These are phyloP conservation scores for Penicillium sp. DNA, from an alignment of 2,329 filamentous ascomycete species.

Conservation along the genomic window DNA sequence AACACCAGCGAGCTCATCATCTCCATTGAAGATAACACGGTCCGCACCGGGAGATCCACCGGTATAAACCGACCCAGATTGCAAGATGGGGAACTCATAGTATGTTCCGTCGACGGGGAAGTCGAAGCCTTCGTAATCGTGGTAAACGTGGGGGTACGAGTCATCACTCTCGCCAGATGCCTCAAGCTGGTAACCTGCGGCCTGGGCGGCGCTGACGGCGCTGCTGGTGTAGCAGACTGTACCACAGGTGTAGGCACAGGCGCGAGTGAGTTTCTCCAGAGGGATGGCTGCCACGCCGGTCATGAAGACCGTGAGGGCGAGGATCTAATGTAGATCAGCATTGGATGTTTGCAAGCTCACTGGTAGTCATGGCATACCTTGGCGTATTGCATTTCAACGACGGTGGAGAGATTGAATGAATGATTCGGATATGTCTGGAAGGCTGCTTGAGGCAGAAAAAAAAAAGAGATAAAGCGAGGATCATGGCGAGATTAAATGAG, in stretches of 20 bases:
- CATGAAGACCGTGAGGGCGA: slow-evolving; percentile 23
- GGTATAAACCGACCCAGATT: slow-evolving; percentile 50
- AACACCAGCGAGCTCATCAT: slow-evolving; percentile 59
- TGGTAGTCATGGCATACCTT: slow-evolving; percentile 16
- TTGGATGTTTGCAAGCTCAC: background rate
- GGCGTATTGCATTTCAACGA: slow-evolving; percentile 26
- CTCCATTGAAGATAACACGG: slow-evolving; percentile 63
- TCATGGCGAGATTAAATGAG: background rate
- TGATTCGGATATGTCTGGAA: background rate
- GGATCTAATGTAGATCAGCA: slow-evolving; percentile 7
- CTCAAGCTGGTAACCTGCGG: slow-evolving; percentile 55
- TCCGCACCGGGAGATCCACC: slow-evolving; percentile 67
- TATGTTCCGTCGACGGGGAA: slow-evolving; percentile 60
- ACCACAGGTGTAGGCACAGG: slow-evolving; percentile 56
- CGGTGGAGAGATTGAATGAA: background rate
- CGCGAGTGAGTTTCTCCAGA: slow-evolving; percentile 36
- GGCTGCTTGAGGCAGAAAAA: background rate
- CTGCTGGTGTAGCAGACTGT: slow-evolving; percentile 52
- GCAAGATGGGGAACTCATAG: slow-evolving; percentile 63
- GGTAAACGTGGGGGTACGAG: slow-evolving; percentile 60
- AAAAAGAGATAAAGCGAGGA: background rate
- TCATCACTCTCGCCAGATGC: slow-evolving; percentile 34
- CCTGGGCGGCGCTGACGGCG: slow-evolving; percentile 52
- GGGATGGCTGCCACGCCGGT: slow-evolving; percentile 28
- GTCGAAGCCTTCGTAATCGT: slow-evolving; percentile 63